Evolutionary conservation across 192 early-diverging fungal genomes (phyloP).

Genomic region (Entomortierella beljakovae): DNA sequence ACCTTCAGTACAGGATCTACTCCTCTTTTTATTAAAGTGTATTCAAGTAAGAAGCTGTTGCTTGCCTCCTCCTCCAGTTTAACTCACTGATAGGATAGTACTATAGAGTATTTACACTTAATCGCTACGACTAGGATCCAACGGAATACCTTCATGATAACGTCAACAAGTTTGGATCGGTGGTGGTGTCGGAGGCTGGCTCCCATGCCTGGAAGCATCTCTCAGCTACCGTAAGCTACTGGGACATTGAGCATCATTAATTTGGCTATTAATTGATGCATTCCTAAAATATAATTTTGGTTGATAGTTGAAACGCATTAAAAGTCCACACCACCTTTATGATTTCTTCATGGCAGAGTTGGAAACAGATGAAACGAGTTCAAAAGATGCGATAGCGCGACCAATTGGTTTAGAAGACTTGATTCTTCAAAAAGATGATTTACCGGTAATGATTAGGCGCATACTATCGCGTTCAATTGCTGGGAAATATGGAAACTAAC

Average conservation of each 20-base stretch:
- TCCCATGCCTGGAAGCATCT: slow-evolving; percentile 12
- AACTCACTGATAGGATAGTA: too few relatives aligned
- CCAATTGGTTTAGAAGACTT: slow-evolving; percentile 27
- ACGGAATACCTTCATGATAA: slow-evolving; percentile 30
- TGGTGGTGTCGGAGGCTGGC: slow-evolving; percentile 6
- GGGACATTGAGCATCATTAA: not conserved
- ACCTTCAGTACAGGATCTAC: not conserved
- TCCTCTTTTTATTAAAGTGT: slow-evolving; percentile 28
- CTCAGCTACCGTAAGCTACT: slow-evolving; percentile 3
- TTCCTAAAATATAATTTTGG: not conserved
- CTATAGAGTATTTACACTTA: too few relatives aligned
- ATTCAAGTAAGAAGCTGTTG: slow-evolving; percentile 21
- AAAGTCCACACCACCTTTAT: slow-evolving; percentile 22
- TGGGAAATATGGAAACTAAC: not conserved
- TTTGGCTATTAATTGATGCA: not conserved
- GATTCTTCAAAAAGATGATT: not conserved
- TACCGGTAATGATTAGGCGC: not conserved
- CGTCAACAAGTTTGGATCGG: slow-evolving; percentile 9
- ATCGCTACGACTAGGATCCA: slow-evolving; percentile 14
- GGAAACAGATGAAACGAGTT: slow-evolving; percentile 3
- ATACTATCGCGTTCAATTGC: not conserved
- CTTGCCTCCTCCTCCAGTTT: not conserved
- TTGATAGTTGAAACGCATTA: slow-evolving; percentile 31
- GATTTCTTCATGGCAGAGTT: slow-evolving; percentile 32
- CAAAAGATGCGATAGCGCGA: not conserved